A percentile compares a stretch with the other conserved stretches of the same genome.
Conservation (phyloP, 768 basidiomycete genomes). For the Mycena pura region DNA sequence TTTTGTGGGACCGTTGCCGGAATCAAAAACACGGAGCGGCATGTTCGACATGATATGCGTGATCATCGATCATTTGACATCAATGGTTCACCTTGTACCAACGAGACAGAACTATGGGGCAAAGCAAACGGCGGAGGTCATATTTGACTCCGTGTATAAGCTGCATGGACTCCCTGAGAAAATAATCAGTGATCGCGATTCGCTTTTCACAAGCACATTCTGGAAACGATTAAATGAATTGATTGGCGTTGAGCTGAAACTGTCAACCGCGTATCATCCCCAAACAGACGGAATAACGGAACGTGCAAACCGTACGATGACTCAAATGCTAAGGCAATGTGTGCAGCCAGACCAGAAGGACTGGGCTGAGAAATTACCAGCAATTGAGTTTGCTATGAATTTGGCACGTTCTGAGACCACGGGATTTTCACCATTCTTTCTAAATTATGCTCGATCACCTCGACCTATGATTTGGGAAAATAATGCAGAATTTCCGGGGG, state of each 20-base stretch:
- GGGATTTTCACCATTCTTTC: too few species aligned
- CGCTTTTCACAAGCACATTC: constrained; percentile 1
- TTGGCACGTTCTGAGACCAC: too few species aligned
- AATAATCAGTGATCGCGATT: constrained; percentile 8
- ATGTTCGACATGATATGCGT: constrained; percentile 32
- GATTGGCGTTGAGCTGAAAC: background rate
- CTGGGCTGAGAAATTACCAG: too few species aligned
- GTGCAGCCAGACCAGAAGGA: constrained; percentile 4
- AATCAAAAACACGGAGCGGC: constrained; percentile 25
- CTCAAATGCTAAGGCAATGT: constrained; percentile 16
- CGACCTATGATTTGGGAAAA: constrained; percentile 24
- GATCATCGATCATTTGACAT: constrained; percentile 30
- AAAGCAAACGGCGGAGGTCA: constrained; percentile 24
- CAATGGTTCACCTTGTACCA: constrained; percentile 34
- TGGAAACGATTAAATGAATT: constrained; percentile 2
- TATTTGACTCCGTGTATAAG: constrained; percentile 28
- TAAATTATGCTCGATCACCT: constrained; percentile 24
- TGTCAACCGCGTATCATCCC: constrained; percentile 9
- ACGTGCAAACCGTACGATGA: constrained; percentile 8
- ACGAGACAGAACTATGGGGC: constrained; percentile 28
- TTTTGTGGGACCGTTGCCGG: constrained; percentile 33
- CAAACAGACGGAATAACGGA: constrained; percentile 16
- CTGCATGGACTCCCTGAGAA: constrained; percentile 22
- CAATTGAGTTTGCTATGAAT: too few species aligned
- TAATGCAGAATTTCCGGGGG: constrained; percentile 1